Percentiles rank a stretch among this genome's conserved stretches.
Conservation (phyloP, 441 rosid species). For the Corymbia calophylla region DNA sequence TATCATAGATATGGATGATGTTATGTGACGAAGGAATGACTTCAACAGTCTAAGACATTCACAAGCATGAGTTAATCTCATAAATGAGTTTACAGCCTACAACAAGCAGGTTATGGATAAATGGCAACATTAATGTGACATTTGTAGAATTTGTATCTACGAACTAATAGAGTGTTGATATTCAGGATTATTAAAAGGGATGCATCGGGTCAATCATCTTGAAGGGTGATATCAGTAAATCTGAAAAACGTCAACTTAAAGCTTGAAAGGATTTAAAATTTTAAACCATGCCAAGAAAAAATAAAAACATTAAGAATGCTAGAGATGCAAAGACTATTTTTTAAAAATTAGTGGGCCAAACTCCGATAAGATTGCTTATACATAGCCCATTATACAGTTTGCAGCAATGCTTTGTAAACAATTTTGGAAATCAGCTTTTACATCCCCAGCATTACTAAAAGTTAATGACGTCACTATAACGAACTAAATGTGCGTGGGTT, state of each 20-base stretch:
- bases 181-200: not conserved
- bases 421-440: no score
- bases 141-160: not conserved
- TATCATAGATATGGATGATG: not conserved
- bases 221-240: not conserved
- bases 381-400: no score
- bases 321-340: no score
- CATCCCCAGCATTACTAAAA: no score
- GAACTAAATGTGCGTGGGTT: not conserved
- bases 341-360: no score
- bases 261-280: not conserved
- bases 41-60: not conserved
- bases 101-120: not conserved
- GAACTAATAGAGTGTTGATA: not conserved
- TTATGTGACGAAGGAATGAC: not conserved
- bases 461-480: not conserved
- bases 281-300: not conserved
- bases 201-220: rapidly evolving
- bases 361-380: no score
- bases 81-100: not conserved
- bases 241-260: not conserved
- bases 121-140: not conserved
- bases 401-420: no score
- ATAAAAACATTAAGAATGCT: not conserved
- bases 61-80: not conserved